Evolutionary conservation across 1,284 basidiomycete genomes (phyloP).

Genomic region (Moniliophthora roreri): DNA sequence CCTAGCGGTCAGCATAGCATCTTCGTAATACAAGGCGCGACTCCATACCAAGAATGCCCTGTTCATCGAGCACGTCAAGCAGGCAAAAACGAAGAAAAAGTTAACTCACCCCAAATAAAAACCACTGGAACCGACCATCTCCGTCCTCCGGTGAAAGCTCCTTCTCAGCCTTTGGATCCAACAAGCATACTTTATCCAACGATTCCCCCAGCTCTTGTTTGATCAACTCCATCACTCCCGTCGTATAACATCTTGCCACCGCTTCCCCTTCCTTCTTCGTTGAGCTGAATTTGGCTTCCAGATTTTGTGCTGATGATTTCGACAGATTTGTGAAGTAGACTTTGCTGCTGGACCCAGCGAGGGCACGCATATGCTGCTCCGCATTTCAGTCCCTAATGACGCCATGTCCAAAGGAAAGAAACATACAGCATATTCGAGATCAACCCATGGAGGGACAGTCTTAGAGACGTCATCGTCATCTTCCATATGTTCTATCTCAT

Average conservation of each 20-base stretch:
- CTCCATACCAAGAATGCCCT: slow-evolving; percentile 63
- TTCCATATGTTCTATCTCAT: slow-evolving; percentile 86
- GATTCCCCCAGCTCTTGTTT: slow-evolving; percentile 40
- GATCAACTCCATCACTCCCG: slow-evolving; percentile 70
- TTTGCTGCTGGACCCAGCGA: slow-evolving; percentile 65
- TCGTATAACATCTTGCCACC: slow-evolving; percentile 57
- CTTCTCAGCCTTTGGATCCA: slow-evolving; percentile 82
- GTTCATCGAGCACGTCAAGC: not conserved
- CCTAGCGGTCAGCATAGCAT: slow-evolving; percentile 17
- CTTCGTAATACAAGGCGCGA: not conserved
- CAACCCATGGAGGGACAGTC: slow-evolving; percentile 85
- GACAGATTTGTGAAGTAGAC: slow-evolving; percentile 89
- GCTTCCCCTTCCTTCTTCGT: slow-evolving; percentile 32
- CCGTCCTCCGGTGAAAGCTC: slow-evolving; percentile 75
- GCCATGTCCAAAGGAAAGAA: slow-evolving; percentile 9
- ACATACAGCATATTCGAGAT: slow-evolving; percentile 71
- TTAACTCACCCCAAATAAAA: slow-evolving; percentile 76
- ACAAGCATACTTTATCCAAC: slow-evolving; percentile 72
- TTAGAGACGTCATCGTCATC: slow-evolving; percentile 79
- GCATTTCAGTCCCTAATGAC: not conserved
- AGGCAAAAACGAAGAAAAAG: not conserved
- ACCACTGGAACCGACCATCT: slow-evolving; percentile 74
- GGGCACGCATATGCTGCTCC: slow-evolving; percentile 76
- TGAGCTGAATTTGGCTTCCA: slow-evolving; percentile 44
- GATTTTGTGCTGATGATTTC: slow-evolving; percentile 57